Evolutionary conservation across 129 eudicot genomes (phyloP).

Genomic region (Tagetes erecta): DNA sequence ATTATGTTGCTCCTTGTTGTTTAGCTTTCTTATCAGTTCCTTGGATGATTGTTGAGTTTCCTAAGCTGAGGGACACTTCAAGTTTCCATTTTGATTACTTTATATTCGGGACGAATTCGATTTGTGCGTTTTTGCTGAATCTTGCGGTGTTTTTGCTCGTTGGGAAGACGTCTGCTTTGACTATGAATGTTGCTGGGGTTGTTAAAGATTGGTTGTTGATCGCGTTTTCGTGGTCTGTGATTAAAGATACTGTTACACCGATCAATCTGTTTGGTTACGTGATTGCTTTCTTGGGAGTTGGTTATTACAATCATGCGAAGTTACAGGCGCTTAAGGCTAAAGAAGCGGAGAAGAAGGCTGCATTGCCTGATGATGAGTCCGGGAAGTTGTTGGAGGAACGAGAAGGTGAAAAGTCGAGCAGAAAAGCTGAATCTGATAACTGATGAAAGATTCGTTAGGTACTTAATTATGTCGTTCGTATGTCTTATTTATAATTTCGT

Average conservation of each 20-base stretch:
- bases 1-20: constrained; percentile 56
- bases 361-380: constrained; percentile 40
- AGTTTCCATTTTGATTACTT: constrained; percentile 47
- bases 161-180: constrained; percentile 58
- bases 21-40: constrained; percentile 40
- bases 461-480: constrained; percentile 16
- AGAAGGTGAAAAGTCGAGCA: constrained; percentile 22
- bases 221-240: constrained; percentile 71
- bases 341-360: constrained; percentile 47
- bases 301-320: constrained; percentile 47
- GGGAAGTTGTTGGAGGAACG: constrained; percentile 47
- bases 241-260: constrained; percentile 58
- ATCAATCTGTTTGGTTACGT: constrained; percentile 50
- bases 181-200: constrained; percentile 59
- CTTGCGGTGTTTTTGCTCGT: constrained; percentile 54
- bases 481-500: not conserved
- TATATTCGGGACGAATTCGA: constrained; percentile 47
- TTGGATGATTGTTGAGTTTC: constrained; percentile 45
- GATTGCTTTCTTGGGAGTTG: constrained; percentile 59
- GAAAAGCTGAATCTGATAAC: constrained; percentile 30
- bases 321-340: constrained; percentile 54
- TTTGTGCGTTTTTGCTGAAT: constrained; percentile 48
- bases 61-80: constrained; percentile 32
- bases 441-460: constrained; percentile 28
- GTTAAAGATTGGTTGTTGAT: constrained; percentile 61